A percentile compares a stretch with the other conserved stretches of the same genome.
Evolutionary conservation across 2,329 filamentous ascomycete species (phyloP).

Genomic region (Xylaria sp.): DNA sequence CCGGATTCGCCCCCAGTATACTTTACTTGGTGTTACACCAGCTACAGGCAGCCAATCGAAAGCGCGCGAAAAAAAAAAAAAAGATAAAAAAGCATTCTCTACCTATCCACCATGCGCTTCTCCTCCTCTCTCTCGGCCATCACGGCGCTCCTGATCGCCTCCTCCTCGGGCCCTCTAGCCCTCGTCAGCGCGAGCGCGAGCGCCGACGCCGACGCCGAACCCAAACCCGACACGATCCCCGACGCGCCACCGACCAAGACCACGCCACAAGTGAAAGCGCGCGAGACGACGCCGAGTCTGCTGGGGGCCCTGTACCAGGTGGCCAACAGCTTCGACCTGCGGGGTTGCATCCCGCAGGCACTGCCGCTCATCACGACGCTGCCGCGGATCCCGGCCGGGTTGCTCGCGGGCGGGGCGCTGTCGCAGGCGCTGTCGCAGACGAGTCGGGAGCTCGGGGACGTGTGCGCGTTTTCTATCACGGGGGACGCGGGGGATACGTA

Average conservation of each 20-base stretch:
- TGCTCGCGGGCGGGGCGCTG: constrained; percentile 39
- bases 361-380: constrained; percentile 42
- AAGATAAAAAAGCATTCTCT: neutral
- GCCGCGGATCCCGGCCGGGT: constrained; percentile 40
- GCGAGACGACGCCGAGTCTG: constrained; percentile 34
- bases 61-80: neutral
- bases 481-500: constrained; percentile 40
- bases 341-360: constrained; percentile 40
- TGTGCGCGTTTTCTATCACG: constrained; percentile 45
- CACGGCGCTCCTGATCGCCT: constrained; percentile 31
- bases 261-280: constrained; percentile 22
- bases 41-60: neutral
- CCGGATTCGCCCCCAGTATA: too few species aligned
- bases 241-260: constrained; percentile 27
- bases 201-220: constrained; percentile 19
- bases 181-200: constrained; percentile 23
- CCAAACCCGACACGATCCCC: constrained; percentile 32
- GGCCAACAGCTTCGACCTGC: constrained; percentile 39
- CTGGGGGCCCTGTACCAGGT: constrained; percentile 35
- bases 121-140: constrained; percentile 19
- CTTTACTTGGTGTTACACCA: neutral
- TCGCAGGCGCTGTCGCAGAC: constrained; percentile 46
- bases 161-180: neutral
- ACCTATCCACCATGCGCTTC: constrained; percentile 28
- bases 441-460: constrained; percentile 39